A percentile compares a stretch with the other conserved stretches of the same genome.
phyloP scores from a whole-genome alignment of 495 filamentous ascomycete species.

The Thermothielavioides terrestris region DNA sequence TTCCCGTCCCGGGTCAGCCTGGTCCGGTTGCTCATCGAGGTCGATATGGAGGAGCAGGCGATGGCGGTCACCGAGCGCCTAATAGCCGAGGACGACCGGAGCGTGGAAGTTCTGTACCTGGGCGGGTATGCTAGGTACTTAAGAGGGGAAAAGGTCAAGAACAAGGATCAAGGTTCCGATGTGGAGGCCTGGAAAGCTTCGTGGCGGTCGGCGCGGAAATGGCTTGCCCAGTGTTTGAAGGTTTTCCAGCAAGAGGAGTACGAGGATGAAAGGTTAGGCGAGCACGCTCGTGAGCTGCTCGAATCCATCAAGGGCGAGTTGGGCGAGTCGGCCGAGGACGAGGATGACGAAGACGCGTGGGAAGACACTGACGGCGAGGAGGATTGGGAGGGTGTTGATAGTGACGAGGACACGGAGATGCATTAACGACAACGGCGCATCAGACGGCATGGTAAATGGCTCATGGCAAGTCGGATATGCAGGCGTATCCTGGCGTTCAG shows the following conservation, averaged over 20 bases:
- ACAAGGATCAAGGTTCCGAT: constrained; percentile 22
- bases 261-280: constrained; percentile 60
- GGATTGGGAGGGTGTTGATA: constrained; percentile 13
- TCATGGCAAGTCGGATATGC: constrained; percentile 7
- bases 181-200: constrained; percentile 38
- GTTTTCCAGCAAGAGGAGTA: constrained; percentile 56
- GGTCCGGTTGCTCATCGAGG: constrained; percentile 80
- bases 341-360: constrained; percentile 43
- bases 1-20: constrained; percentile 79
- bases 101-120: constrained; percentile 94
- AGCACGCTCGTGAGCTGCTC: constrained; percentile 57
- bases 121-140: constrained; percentile 87
- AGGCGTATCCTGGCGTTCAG: constrained; percentile 18
- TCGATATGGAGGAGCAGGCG: constrained; percentile 73
- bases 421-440: neutral
- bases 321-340: constrained; percentile 42
- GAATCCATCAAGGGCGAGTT: constrained; percentile 46
- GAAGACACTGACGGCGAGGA: constrained; percentile 32
- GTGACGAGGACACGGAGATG: constrained; percentile 27
- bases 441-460: neutral
- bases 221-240: constrained; percentile 52
- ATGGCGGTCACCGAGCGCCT: constrained; percentile 77
- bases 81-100: constrained; percentile 78
- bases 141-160: constrained; percentile 58
- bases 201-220: constrained; percentile 51